Evolutionary conservation across 2,329 filamentous ascomycete genomes (phyloP).

Genomic region (Chalaropsis thielavioides): DNA sequence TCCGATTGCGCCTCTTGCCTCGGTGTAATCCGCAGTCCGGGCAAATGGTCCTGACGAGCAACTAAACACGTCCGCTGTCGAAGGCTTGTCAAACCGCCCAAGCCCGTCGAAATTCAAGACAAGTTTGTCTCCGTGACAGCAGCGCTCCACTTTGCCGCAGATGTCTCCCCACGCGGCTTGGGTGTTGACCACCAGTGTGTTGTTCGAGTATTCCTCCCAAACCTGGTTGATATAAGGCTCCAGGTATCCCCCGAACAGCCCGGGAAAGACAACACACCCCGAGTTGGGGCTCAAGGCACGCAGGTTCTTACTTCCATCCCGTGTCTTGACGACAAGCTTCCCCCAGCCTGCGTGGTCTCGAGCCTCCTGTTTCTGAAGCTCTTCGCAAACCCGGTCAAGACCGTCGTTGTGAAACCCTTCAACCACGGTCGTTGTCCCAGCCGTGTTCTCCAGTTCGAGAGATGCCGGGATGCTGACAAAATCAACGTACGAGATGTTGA

Average conservation of each 20-base stretch:
- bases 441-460: slow-evolving; percentile 35
- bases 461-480: slow-evolving; percentile 55
- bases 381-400: slow-evolving; percentile 31
- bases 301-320: slow-evolving; percentile 28
- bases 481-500: slow-evolving; percentile 62
- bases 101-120: slow-evolving; percentile 26
- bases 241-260: slow-evolving; percentile 38
- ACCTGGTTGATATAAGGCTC: slow-evolving; percentile 35
- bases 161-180: slow-evolving; percentile 38
- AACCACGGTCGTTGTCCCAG: slow-evolving; percentile 32
- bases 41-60: slow-evolving; percentile 45
- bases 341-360: slow-evolving; percentile 38
- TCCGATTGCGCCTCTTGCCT: slow-evolving; percentile 46
- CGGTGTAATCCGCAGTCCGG: slow-evolving; percentile 28
- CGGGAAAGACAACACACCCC: slow-evolving; percentile 30
- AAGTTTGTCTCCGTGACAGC: slow-evolving; percentile 24
- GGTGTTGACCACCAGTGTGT: slow-evolving; percentile 38
- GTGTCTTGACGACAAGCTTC: slow-evolving; percentile 33
- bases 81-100: slow-evolving; percentile 32
- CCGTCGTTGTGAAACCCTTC: slow-evolving; percentile 35
- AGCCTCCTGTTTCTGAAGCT: slow-evolving; percentile 32
- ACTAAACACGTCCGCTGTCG: slow-evolving; percentile 36
- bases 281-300: slow-evolving; percentile 41
- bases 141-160: slow-evolving; percentile 29
- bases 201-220: slow-evolving; percentile 34